These are phyloP conservation scores for Pharnaceum exiguum DNA, from an alignment of 148 eudicot species.

Conservation along the genomic window DNA sequence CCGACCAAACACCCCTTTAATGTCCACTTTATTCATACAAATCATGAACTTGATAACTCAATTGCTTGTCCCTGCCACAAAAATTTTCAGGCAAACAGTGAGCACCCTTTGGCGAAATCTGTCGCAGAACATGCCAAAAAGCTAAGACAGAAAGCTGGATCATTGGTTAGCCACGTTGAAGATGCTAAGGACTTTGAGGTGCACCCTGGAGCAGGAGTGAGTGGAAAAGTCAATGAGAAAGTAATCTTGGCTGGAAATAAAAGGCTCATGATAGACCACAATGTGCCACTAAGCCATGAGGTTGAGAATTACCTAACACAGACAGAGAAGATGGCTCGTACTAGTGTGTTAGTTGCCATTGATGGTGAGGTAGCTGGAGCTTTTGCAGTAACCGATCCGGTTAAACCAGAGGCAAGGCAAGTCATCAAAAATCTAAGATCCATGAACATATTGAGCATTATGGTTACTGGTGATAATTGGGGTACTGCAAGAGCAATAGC, in stretches of 20 bases:
- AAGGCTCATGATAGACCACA: slow-evolving; percentile 61
- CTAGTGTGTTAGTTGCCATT: slow-evolving; percentile 78
- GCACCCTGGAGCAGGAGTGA: slow-evolving; percentile 92
- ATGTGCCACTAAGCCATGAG: slow-evolving; percentile 50
- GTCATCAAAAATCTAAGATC: slow-evolving; percentile 63
- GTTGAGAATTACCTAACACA: slow-evolving; percentile 55
- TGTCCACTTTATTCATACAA: no score
- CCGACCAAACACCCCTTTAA: no score
- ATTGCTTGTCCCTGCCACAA: background rate
- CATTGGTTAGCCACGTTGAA: slow-evolving; percentile 35
- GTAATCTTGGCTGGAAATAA: slow-evolving; percentile 76
- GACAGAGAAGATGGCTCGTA: slow-evolving; percentile 69
- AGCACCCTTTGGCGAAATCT: slow-evolving; percentile 93
- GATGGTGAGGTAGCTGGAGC: slow-evolving; percentile 77
- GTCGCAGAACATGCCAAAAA: slow-evolving; percentile 78
- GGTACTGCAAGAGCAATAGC: slow-evolving; percentile 87
- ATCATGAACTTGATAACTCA: no score
- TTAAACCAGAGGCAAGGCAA: slow-evolving; percentile 82
- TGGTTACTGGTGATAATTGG: slow-evolving; percentile 98
- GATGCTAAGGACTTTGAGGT: slow-evolving; percentile 86
- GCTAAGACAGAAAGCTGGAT: slow-evolving; percentile 37
- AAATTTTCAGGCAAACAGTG: slow-evolving; percentile 75
- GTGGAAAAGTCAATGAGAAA: slow-evolving; percentile 71
- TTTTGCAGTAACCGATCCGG: slow-evolving; percentile 92
- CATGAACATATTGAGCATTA: slow-evolving; percentile 78